Conservation (phyloP, 805 yeast species). For the Saccharomyces kudriavzevii region DNA sequence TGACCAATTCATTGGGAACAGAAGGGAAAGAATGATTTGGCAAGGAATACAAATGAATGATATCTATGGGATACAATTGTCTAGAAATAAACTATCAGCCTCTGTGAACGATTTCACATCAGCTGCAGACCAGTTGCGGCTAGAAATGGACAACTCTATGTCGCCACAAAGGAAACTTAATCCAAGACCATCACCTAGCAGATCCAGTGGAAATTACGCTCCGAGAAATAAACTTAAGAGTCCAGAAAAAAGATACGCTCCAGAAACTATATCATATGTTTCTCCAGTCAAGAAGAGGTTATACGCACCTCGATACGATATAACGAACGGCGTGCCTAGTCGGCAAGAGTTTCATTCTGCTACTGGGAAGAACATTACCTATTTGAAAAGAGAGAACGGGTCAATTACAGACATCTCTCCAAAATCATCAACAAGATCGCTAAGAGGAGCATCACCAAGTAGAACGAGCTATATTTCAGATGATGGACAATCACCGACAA, state of each 20-base stretch:
- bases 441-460: not conserved
- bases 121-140: slow-evolving; percentile 23
- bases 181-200: slow-evolving; percentile 8
- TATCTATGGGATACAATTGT: slow-evolving; percentile 13
- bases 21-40: slow-evolving; percentile 28
- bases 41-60: slow-evolving; percentile 17
- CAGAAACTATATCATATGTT: not conserved
- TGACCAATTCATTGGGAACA: slow-evolving; percentile 18
- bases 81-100: slow-evolving; percentile 9
- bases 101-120: slow-evolving; percentile 19
- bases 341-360: not conserved
- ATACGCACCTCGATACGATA: slow-evolving; percentile 8
- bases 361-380: not conserved
- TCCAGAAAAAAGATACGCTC: slow-evolving; percentile 8
- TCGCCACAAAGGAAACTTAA: slow-evolving; percentile 10
- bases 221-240: not conserved
- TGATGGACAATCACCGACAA: not conserved
- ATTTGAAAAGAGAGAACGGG: not conserved
- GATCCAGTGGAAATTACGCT: not conserved
- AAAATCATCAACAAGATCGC: not conserved
- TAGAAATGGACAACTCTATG: slow-evolving; percentile 3
- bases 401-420: not conserved
- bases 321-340: slow-evolving; percentile 7
- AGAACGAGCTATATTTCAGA: not conserved
- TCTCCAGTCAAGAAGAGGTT: slow-evolving; percentile 7